Percentiles rank a stretch among this genome's conserved stretches.
Conservation (phyloP, 2,329 filamentous ascomycete genomes). For the Penicillium sp. region DNA sequence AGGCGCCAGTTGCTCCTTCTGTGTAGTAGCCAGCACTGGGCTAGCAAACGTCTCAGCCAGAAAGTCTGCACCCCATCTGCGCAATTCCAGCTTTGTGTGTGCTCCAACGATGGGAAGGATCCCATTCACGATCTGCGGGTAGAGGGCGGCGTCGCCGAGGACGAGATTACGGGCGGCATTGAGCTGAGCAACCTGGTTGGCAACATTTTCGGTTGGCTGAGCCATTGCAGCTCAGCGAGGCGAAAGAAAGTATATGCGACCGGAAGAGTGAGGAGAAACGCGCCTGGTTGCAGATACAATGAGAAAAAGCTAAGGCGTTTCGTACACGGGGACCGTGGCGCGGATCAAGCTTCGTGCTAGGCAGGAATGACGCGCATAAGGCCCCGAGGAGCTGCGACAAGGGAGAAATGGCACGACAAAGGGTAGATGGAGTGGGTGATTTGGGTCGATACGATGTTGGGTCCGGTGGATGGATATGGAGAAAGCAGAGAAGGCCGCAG, state of each 20-base stretch:
- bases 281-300: slow-evolving; percentile 3
- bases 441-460: not conserved
- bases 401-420: not conserved
- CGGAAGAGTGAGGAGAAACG: not conserved
- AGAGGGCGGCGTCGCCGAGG: slow-evolving; percentile 80
- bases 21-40: slow-evolving; percentile 70
- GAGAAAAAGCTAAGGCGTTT: slow-evolving; percentile 5
- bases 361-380: slow-evolving; percentile 11
- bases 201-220: slow-evolving; percentile 56
- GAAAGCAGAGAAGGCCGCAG: slow-evolving; percentile 15
- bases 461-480: slow-evolving; percentile 9
- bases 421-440: not conserved
- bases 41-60: slow-evolving; percentile 93
- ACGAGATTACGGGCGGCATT: slow-evolving; percentile 87
- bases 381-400: not conserved
- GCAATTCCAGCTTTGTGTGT: slow-evolving; percentile 70
- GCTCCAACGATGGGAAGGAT: slow-evolving; percentile 88
- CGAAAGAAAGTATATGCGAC: slow-evolving; percentile 7
- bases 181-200: slow-evolving; percentile 81
- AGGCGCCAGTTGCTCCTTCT: slow-evolving; percentile 77
- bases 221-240: slow-evolving; percentile 49
- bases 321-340: slow-evolving; percentile 6
- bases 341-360: slow-evolving; percentile 10
- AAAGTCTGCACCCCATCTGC: slow-evolving; percentile 95
- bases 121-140: slow-evolving; percentile 85